These are phyloP conservation scores for Termitomyces sp. DNA, from an alignment of 768 basidiomycete species.

Conservation along the genomic window DNA sequence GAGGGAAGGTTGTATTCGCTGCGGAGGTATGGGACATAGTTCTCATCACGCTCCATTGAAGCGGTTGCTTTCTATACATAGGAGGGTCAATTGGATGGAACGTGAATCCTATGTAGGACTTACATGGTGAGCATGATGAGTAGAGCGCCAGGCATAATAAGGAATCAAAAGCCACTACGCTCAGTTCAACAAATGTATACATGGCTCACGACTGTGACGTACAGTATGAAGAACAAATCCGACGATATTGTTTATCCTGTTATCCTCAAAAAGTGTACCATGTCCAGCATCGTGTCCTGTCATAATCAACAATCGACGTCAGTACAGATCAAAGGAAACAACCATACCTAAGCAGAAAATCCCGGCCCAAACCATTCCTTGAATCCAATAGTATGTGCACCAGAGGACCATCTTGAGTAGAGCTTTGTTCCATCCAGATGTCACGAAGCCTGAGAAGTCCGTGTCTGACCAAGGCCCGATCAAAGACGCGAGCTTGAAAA, in stretches of 20 bases:
- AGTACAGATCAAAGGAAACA: background rate
- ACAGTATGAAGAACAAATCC: constrained; percentile 46
- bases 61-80: constrained; percentile 50
- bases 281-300: constrained; percentile 43
- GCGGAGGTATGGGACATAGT: constrained; percentile 52
- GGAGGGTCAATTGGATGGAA: background rate
- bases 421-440: constrained; percentile 22
- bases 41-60: constrained; percentile 75
- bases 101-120: background rate
- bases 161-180: constrained; percentile 44
- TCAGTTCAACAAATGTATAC: constrained; percentile 10
- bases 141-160: constrained; percentile 65
- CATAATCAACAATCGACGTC: background rate
- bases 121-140: constrained; percentile 66
- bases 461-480: constrained; percentile 35
- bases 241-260: constrained; percentile 33
- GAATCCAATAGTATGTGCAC: constrained; percentile 44
- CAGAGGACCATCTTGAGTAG: constrained; percentile 31
- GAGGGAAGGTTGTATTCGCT: constrained; percentile 35
- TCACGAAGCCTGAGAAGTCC: constrained; percentile 33
- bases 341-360: constrained; percentile 45
- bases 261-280: constrained; percentile 31
- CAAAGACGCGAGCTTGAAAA: constrained; percentile 37
- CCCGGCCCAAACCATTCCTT: constrained; percentile 44
- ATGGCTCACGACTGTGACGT: constrained; percentile 6